These are phyloP conservation scores for Neurospora africana DNA, from an alignment of 495 filamentous ascomycete species.

Conservation along the genomic window DNA sequence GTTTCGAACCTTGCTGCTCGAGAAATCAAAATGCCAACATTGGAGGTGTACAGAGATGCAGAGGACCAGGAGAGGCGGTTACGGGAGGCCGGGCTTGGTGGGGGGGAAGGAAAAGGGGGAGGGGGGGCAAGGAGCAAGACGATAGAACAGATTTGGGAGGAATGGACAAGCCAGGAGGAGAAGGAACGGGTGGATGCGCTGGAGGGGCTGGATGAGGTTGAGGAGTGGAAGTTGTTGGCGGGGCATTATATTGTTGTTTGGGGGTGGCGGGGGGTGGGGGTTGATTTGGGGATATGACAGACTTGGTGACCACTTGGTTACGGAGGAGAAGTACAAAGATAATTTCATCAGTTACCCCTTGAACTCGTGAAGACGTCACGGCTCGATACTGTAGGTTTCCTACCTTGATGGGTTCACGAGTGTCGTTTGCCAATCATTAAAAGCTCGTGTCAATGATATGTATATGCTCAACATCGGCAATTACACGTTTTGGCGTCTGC, in stretches of 20 bases:
- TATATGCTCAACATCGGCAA: background rate
- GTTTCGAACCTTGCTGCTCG: conserved; percentile 79
- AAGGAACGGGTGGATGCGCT: conserved; percentile 66
- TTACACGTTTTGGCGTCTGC: background rate
- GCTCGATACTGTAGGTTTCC: background rate
- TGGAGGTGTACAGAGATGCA: conserved; percentile 57
- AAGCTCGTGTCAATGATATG: background rate
- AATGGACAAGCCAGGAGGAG: conserved; percentile 62
- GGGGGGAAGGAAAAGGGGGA: background rate
- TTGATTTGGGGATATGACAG: conserved; percentile 8
- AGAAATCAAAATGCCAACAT: conserved; percentile 72
- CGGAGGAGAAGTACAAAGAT: background rate
- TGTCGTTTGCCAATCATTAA: background rate
- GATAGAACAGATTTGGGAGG: conserved; percentile 63
- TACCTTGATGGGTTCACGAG: background rate
- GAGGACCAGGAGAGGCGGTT: conserved; percentile 57
- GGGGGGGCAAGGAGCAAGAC: conserved; percentile 40
- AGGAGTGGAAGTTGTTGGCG: conserved; percentile 85
- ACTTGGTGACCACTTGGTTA: background rate
- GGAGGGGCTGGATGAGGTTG: conserved; percentile 90
- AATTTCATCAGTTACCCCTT: background rate
- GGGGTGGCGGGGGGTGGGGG: conserved; percentile 41
- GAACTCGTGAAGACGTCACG: background rate
- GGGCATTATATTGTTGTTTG: conserved; percentile 85
- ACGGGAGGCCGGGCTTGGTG: conserved; percentile 49